Conservation (phyloP, 2,329 filamentous ascomycete genomes). For the Dactylellina sp. region DNA sequence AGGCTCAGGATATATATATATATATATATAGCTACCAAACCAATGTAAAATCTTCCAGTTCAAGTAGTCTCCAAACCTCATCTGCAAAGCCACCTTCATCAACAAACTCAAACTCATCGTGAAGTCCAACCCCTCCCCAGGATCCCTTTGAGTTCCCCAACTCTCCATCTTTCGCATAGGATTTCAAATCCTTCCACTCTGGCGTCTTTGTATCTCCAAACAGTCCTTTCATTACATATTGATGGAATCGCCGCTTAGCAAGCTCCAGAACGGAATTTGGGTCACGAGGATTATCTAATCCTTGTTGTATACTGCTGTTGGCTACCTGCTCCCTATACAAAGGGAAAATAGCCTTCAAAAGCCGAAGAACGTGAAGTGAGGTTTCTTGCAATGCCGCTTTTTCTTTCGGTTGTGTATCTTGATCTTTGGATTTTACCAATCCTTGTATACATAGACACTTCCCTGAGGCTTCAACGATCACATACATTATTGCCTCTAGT, state of each 20-base stretch:
- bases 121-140: slow-evolving; percentile 39
- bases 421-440: neutral
- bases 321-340: slow-evolving; percentile 32
- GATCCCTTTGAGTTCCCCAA: neutral
- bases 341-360: slow-evolving; percentile 55
- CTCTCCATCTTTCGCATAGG: slow-evolving; percentile 3
- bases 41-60: slow-evolving; percentile 50
- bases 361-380: slow-evolving; percentile 57
- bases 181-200: slow-evolving; percentile 32
- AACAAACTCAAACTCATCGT: slow-evolving; percentile 38
- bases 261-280: slow-evolving; percentile 20
- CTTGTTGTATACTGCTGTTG: slow-evolving; percentile 4
- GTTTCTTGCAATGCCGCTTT: slow-evolving; percentile 52
- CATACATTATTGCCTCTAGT: slow-evolving; percentile 57
- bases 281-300: neutral
- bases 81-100: slow-evolving; percentile 49
- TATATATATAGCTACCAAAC: slow-evolving; percentile 27
- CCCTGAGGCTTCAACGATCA: slow-evolving; percentile 56
- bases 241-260: slow-evolving; percentile 35
- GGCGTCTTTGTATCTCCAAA: slow-evolving; percentile 35
- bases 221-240: slow-evolving; percentile 41
- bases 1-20: neutral
- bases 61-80: slow-evolving; percentile 46
- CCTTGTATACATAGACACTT: slow-evolving; percentile 37
- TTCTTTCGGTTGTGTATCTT: slow-evolving; percentile 8